Evolutionary conservation across 106 monocot genomes (phyloP), one percentile per base, ranked within the genome.

Genomic region (Dioscorea dumetorum): DNA sequence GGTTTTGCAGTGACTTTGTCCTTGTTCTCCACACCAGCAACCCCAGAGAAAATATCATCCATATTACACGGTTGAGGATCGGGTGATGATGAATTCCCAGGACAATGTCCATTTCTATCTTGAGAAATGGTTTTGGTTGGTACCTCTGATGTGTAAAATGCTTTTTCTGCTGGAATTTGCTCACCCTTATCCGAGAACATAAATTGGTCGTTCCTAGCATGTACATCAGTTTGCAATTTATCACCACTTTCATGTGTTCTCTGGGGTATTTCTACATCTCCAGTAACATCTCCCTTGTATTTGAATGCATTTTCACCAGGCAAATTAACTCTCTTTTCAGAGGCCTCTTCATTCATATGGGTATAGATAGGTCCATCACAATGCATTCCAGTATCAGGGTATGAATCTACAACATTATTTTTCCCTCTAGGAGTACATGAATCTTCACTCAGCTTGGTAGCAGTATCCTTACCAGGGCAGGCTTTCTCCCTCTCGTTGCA

Each of bases 271-370:
- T 54, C 50, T 13, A 17, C 24, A 22, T 59, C 57, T 13, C 1
- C 15, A 56, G 58, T 60, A 61, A 4, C 24, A 33, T 24, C 11
- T 62, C 31, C 53, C 21, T 18, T 58, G 9, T 51, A 12, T 49
- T 61, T 15, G 48, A 49, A 24, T 12, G 63, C 19, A 7, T 50
- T 67, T 48, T 49, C 53, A 34, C 32, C 67, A 17, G 63, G 61
- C 34, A 69, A 22, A 17, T 77, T 56, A 58, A 17, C 33, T 75
- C 20, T 52, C 24, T 56, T 41, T 67, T 77, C 70, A 61, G 53
- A 61, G 7, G n/a, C 41, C 15, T 9, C 15, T 15, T 50, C 24
- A 13, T 22, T 34, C n/a, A 19, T 32, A 21, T 64, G 22, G 3
- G 64, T 16, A 35, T 54, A 53, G 58, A 13, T 64, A 49, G 73